Conservation (phyloP, 2,329 filamentous ascomycete genomes). For the Pezicula rhizophila region DNA sequence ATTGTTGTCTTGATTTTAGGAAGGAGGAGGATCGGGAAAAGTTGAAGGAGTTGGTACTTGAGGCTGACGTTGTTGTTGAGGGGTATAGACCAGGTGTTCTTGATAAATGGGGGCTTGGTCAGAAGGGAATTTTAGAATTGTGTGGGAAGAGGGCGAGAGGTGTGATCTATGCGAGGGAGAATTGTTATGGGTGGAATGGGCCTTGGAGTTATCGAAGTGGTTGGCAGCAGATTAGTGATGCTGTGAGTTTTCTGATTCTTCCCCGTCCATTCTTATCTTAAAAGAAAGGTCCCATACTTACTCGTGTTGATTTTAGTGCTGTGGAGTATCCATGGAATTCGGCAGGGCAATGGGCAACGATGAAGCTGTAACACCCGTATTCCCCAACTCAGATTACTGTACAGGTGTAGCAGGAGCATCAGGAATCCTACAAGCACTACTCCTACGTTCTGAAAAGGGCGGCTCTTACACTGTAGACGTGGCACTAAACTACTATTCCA, state of each 20-base stretch:
- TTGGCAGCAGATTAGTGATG: slow-evolving; percentile 41
- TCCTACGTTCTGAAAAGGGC: slow-evolving; percentile 32
- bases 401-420: slow-evolving; percentile 36
- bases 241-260: not conserved
- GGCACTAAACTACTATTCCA: slow-evolving; percentile 36
- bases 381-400: slow-evolving; percentile 38
- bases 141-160: slow-evolving; percentile 35
- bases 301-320: slow-evolving; percentile 20
- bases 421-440: slow-evolving; percentile 35
- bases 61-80: slow-evolving; percentile 48
- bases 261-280: not conserved
- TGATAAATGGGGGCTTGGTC: slow-evolving; percentile 34
- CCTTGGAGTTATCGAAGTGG: slow-evolving; percentile 38
- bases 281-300: too few species aligned
- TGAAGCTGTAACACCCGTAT: slow-evolving; percentile 37
- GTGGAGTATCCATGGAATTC: slow-evolving; percentile 40
- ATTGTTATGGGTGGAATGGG: slow-evolving; percentile 44
- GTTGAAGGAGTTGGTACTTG: slow-evolving; percentile 36
- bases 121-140: slow-evolving; percentile 34
- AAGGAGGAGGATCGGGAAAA: slow-evolving; percentile 32
- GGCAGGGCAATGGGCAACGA: slow-evolving; percentile 40
- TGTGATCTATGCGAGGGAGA: slow-evolving; percentile 42
- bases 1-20: slow-evolving; percentile 40
- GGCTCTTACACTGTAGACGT: slow-evolving; percentile 36
- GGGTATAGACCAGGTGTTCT: slow-evolving; percentile 44